These are phyloP conservation scores for Neoscytalidium dimidiatum DNA, from an alignment of 2,329 filamentous ascomycete species.

Conservation along the genomic window DNA sequence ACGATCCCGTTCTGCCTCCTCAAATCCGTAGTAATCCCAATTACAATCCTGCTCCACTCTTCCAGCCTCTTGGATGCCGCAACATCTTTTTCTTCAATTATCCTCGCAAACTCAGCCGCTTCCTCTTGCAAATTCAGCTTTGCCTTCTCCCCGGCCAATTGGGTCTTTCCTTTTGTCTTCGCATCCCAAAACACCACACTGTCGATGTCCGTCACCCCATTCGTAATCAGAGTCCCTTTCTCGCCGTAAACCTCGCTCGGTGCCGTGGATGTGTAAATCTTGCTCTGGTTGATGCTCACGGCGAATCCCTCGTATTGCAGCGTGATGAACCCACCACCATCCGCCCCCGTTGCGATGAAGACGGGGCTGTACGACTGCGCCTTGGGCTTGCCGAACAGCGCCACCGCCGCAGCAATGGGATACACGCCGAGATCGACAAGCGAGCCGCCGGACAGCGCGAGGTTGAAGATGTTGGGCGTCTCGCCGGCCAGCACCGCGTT, in stretches of 20 bases:
- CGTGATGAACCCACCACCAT: constrained; percentile 47
- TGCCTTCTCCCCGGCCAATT: constrained; percentile 42
- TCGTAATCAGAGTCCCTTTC: constrained; percentile 48
- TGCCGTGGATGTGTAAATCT: constrained; percentile 47
- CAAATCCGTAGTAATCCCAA: constrained; percentile 46
- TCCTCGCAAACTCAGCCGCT: constrained; percentile 48
- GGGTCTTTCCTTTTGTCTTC: constrained; percentile 42
- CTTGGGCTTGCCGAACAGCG: constrained; percentile 49
- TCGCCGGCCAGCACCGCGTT: constrained; percentile 50
- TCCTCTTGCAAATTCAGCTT: constrained; percentile 51
- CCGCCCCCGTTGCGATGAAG: constrained; percentile 47
- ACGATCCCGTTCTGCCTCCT: constrained; percentile 47
- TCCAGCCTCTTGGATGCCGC: constrained; percentile 42
- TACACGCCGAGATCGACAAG: constrained; percentile 54
- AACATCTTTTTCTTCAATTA: constrained; percentile 43
- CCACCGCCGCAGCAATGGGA: constrained; percentile 49
- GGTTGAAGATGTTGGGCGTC: constrained; percentile 51
- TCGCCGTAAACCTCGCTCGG: constrained; percentile 50
- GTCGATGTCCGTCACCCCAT: constrained; percentile 48
- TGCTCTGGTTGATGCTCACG: constrained; percentile 46
- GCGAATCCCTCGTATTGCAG: constrained; percentile 48
- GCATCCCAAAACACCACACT: constrained; percentile 44
- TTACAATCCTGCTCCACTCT: constrained; percentile 42
- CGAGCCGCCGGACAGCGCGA: constrained; percentile 49
- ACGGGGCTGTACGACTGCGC: constrained; percentile 45